Evolutionary conservation across 768 basidiomycete genomes (phyloP).

Genomic region (Pisolithus sp.): DNA sequence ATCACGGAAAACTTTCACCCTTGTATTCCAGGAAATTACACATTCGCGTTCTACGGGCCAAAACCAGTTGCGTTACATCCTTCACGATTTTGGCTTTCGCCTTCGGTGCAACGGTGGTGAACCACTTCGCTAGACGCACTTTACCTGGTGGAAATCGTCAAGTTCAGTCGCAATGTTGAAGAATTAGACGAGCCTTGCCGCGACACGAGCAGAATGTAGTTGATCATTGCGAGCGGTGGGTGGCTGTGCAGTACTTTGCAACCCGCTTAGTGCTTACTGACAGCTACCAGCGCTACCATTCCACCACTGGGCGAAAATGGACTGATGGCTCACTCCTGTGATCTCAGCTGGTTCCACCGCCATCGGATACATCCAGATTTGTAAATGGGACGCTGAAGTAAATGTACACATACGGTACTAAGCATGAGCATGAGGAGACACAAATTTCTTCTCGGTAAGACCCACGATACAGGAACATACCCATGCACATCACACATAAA

Average conservation of each 20-base stretch:
- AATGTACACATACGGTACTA: no score
- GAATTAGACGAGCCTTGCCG: constrained; percentile 62
- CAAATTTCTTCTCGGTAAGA: no score
- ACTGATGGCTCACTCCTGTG: no score
- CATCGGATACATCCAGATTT: no score
- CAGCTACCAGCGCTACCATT: no score
- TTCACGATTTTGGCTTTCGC: constrained; percentile 87
- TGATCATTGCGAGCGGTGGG: constrained; percentile 51
- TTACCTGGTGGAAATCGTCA: constrained; percentile 52
- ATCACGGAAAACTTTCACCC: constrained; percentile 39
- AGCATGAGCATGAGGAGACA: no score
- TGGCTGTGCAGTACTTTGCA: constrained; percentile 20
- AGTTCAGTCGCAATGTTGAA: constrained; percentile 1
- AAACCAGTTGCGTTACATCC: constrained; percentile 90
- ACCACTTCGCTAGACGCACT: constrained; percentile 95
- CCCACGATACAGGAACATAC: no score
- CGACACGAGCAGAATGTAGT: constrained; percentile 90
- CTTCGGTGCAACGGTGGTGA: constrained; percentile 74
- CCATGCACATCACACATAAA: no score
- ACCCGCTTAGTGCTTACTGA: no score
- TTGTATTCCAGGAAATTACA: constrained; percentile 98
- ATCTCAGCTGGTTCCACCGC: no score
- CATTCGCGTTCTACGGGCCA: constrained; percentile 83
- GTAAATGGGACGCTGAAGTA: no score
- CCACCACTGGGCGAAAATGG: no score